Percentiles rank a stretch among this genome's conserved stretches.
These are phyloP conservation scores for Pythium oligandrum DNA, from an alignment of 352 stramenopile genomes.

Conservation along the genomic window DNA sequence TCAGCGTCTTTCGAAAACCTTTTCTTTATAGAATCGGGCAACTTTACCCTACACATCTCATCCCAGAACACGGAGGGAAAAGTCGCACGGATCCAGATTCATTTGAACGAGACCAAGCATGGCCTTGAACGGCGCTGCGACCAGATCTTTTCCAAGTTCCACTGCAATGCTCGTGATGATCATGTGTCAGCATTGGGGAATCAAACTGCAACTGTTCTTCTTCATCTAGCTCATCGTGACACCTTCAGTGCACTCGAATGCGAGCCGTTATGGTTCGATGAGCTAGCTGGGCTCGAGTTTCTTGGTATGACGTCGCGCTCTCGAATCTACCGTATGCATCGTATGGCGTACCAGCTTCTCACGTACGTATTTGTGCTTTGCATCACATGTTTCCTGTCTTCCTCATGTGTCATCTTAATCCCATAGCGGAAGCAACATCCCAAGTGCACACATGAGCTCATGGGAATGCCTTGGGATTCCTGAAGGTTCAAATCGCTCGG, in stretches of 20 bases:
- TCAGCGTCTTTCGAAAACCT: conserved; percentile 31
- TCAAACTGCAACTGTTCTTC: neutral
- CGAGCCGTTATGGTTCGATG: conserved; percentile 31
- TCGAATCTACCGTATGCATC: conserved; percentile 36
- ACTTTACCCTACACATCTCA: conserved; percentile 37
- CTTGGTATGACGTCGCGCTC: conserved; percentile 9
- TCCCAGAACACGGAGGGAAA: conserved; percentile 20
- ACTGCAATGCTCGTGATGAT: conserved; percentile 2
- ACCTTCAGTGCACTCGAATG: conserved; percentile 22
- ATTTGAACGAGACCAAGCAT: conserved; percentile 18
- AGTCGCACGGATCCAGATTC: conserved; percentile 37
- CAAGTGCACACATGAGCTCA: conserved; percentile 34
- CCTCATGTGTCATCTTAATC: neutral
- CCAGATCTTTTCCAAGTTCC: conserved; percentile 10
- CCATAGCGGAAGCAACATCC: conserved; percentile 29
- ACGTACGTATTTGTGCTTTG: conserved; percentile 34
- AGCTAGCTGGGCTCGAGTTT: conserved; percentile 25
- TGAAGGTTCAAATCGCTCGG: conserved; percentile 31
- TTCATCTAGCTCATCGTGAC: neutral
- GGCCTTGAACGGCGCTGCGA: conserved; percentile 2
- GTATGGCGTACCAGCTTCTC: conserved; percentile 42
- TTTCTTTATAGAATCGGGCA: conserved; percentile 30
- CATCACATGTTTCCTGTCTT: conserved; percentile 3
- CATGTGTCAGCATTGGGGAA: neutral
- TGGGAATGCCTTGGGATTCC: conserved; percentile 41